These are phyloP conservation scores for Neurospora discreta DNA, from an alignment of 495 filamentous ascomycete species.

Conservation along the genomic window DNA sequence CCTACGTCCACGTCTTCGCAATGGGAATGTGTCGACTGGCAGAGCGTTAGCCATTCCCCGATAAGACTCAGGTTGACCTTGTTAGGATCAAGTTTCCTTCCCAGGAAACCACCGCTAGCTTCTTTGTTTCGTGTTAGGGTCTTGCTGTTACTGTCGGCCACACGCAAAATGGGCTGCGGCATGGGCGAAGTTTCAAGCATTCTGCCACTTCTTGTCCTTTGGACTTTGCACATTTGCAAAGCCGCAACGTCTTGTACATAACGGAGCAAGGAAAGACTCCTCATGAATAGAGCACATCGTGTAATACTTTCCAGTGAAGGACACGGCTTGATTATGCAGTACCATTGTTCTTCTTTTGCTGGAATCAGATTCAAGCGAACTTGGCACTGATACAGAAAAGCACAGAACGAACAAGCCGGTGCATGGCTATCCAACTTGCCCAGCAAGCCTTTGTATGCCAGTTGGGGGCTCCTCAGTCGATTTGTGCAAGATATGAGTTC, in stretches of 20 bases:
- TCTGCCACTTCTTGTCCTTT: too few relatives aligned
- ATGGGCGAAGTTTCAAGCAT: too few relatives aligned
- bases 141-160: neutral
- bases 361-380: neutral
- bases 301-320: neutral
- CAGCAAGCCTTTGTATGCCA: neutral
- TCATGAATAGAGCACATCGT: too few relatives aligned
- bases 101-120: neutral
- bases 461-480: too few relatives aligned
- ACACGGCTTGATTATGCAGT: fast-evolving
- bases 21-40: neutral
- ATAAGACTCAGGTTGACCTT: neutral
- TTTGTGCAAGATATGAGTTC: too few relatives aligned
- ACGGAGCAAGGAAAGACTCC: too few relatives aligned
- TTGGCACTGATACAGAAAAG: neutral
- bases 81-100: neutral
- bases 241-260: neutral
- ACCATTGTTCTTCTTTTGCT: neutral
- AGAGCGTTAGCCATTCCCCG: neutral
- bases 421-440: neutral
- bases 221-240: neutral
- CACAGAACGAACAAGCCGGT: neutral
- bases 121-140: neutral
- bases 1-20: neutral
- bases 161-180: neutral